These are phyloP conservation scores for Cichorium intybus DNA, from an alignment of 140 eudicot genomes.

Conservation along the genomic window DNA sequence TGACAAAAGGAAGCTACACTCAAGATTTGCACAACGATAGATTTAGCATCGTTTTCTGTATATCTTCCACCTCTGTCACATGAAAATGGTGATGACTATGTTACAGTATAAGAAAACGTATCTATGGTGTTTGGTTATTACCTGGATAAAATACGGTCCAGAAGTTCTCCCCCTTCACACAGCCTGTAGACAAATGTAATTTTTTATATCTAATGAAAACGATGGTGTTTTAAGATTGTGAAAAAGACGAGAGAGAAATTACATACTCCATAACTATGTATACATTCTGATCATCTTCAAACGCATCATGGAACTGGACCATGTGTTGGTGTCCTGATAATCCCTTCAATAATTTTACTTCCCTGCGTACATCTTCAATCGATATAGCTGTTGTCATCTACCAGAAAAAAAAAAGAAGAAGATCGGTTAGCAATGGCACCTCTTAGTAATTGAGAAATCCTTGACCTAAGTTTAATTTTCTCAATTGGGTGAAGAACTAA, in stretches of 20 bases:
- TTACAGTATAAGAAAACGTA: conserved; percentile 3
- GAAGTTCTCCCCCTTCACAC: conserved; percentile 96
- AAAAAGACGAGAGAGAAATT: no score
- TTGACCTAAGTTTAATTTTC: background rate
- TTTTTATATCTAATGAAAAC: no score
- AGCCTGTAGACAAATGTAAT: conserved; percentile 41
- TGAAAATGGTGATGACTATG: background rate
- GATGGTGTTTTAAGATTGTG: no score
- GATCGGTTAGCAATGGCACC: background rate
- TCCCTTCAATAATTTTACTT: conserved; percentile 84
- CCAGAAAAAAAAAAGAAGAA: background rate
- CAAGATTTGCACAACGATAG: conserved; percentile 70
- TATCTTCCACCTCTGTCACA: conserved; percentile 90
- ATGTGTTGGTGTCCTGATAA: conserved; percentile 81
- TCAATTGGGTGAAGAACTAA: background rate
- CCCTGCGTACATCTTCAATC: conserved; percentile 91
- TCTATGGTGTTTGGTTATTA: conserved; percentile 15
- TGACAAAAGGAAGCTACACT: conserved; percentile 91
- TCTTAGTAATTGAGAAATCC: no score
- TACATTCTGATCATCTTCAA: conserved; percentile 85
- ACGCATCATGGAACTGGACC: conserved; percentile 80
- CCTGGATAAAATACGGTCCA: conserved; percentile 93
- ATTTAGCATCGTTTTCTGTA: conserved; percentile 84
- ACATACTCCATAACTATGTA: conserved; percentile 97
- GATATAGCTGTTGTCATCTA: conserved; percentile 98